phyloP scores from a whole-genome alignment of 2,329 filamentous ascomycete species.

The Trichoderma gracile region DNA sequence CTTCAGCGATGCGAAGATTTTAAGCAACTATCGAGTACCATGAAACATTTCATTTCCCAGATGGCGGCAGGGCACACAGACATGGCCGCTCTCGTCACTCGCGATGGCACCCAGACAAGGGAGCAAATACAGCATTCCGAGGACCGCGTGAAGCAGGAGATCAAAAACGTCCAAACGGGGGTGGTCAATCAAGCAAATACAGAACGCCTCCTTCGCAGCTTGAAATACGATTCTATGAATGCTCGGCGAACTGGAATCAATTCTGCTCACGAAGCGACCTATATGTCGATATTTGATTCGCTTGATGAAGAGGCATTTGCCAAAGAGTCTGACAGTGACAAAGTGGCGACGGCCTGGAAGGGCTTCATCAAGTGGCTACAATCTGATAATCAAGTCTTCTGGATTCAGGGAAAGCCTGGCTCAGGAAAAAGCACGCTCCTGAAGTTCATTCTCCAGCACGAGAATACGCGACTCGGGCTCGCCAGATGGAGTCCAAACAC shows the following conservation, averaged over 20 bases:
- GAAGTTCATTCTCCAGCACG: not conserved
- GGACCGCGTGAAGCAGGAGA: not conserved
- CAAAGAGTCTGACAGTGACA: fast-evolving
- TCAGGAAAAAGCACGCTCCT: not conserved
- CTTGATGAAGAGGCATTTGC: not conserved
- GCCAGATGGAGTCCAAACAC: not conserved
- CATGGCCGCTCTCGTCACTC: not conserved
- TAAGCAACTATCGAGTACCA: not conserved
- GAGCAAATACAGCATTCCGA: not conserved
- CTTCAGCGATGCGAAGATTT: not conserved
- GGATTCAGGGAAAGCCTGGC: not conserved
- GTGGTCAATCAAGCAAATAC: not conserved
- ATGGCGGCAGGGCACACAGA: not conserved
- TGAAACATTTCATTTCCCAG: not conserved
- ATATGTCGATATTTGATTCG: not conserved
- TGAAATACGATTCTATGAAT: not conserved
- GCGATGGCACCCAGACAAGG: not conserved
- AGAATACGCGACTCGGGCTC: not conserved
- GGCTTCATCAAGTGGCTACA: not conserved
- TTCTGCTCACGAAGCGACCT: not conserved
- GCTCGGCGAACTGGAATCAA: not conserved
- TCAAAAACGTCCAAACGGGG: not conserved
- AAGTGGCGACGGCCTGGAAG: not conserved
- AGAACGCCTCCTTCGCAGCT: not conserved
- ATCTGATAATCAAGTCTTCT: not conserved